Percentiles rank a stretch among this genome's conserved stretches.
These are phyloP conservation scores for Irpex sp. DNA, from an alignment of 1,284 basidiomycete species.

Conservation along the genomic window DNA sequence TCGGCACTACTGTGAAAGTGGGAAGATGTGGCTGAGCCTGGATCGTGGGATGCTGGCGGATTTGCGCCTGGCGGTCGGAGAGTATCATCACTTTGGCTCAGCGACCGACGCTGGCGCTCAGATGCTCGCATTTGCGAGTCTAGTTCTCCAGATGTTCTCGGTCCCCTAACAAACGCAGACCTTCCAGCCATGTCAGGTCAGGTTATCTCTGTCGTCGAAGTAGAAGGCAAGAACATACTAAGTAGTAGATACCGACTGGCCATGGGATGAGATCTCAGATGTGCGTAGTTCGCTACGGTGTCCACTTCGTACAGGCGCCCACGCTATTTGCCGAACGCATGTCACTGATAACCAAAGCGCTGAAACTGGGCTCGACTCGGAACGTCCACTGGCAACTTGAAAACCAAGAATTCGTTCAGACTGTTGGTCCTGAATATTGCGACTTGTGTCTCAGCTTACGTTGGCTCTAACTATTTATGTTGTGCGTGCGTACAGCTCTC, in stretches of 20 bases:
- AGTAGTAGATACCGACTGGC: neutral
- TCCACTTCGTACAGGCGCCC: neutral
- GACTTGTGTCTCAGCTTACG: too few species aligned
- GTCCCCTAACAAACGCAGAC: slow-evolving; percentile 10
- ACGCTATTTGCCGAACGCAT: neutral
- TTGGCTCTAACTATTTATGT: too few species aligned
- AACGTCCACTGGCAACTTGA: too few species aligned
- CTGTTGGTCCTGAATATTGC: too few species aligned
- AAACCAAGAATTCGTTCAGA: too few species aligned
- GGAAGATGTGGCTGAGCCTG: neutral
- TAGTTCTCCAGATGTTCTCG: neutral
- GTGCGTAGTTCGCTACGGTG: neutral
- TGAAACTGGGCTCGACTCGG: too few species aligned
- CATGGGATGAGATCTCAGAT: too few species aligned
- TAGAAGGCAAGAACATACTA: slow-evolving; percentile 12
- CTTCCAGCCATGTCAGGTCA: slow-evolving; percentile 12
- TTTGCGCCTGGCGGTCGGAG: slow-evolving; percentile 15
- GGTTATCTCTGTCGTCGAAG: slow-evolving; percentile 1
- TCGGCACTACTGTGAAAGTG: slow-evolving; percentile 13
- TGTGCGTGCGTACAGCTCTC: too few species aligned
- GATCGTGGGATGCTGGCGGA: slow-evolving; percentile 3
- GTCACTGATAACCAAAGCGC: too few species aligned
- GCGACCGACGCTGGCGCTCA: slow-evolving; percentile 22
- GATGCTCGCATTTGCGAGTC: slow-evolving; percentile 13
- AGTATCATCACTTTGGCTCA: slow-evolving; percentile 21